These are phyloP conservation scores for Yamadazyma blattariae DNA, from an alignment of 1,139 yeast species.

Conservation along the genomic window DNA sequence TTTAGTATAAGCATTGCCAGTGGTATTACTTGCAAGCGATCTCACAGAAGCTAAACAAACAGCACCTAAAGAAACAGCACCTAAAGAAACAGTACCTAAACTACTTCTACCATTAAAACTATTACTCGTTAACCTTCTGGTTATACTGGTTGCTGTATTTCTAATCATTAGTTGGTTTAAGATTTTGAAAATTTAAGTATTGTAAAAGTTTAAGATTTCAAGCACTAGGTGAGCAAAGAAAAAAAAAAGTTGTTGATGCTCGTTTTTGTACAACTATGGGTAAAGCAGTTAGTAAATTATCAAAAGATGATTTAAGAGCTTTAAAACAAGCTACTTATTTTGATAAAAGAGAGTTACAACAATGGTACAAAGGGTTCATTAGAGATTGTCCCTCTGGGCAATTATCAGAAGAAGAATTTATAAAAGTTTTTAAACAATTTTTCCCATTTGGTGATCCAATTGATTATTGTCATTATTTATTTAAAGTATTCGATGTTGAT, in stretches of 20 bases:
- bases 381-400: slow-evolving; percentile 95
- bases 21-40: neutral
- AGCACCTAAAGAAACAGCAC: neutral
- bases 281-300: slow-evolving; percentile 86
- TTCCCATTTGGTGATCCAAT: slow-evolving; percentile 98
- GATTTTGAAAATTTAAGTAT: too few relatives aligned
- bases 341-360: slow-evolving; percentile 91
- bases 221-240: too few relatives aligned
- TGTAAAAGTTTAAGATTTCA: too few relatives aligned
- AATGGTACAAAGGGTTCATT: slow-evolving; percentile 95
- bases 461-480: slow-evolving; percentile 84
- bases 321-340: slow-evolving; percentile 87
- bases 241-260: neutral
- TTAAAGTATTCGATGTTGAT: slow-evolving; percentile 85
- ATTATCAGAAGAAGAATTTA: slow-evolving; percentile 81
- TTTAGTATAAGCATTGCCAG: slow-evolving; percentile 25
- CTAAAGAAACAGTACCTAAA: neutral
- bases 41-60: too few relatives aligned
- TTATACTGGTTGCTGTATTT: too few relatives aligned
- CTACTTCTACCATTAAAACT: too few relatives aligned
- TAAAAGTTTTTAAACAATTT: slow-evolving; percentile 90
- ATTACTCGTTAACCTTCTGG: too few relatives aligned
- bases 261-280: slow-evolving; percentile 57
- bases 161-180: too few relatives aligned
- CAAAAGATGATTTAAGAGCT: slow-evolving; percentile 84